Conservation (phyloP, 2,329 filamentous ascomycete species). For the Fusarium metavorans region DNA sequence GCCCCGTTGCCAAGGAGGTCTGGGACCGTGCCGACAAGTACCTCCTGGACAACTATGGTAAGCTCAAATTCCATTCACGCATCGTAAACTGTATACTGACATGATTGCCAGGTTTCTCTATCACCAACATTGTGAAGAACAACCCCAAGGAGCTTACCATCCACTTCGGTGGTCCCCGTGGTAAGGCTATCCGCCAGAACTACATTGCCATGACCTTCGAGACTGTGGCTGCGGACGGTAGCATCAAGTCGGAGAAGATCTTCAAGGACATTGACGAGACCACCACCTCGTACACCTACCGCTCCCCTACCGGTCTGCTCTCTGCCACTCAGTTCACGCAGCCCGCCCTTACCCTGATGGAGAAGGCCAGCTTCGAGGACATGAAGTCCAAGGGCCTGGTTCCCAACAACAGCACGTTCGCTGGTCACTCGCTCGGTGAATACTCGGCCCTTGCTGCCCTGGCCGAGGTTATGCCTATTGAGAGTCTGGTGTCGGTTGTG, state of each 20-base stretch:
- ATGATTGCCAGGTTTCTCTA: conserved; percentile 78
- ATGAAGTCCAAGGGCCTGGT: conserved; percentile 98
- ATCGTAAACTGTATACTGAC: conserved; percentile 21
- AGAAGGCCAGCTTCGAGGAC: conserved; percentile 99
- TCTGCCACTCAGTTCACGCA: conserved; percentile 99
- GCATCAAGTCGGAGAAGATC: conserved; percentile 98
- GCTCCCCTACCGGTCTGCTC: conserved; percentile 91
- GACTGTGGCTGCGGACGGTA: conserved; percentile 91
- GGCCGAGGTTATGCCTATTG: conserved; percentile 99
- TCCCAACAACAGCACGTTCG: conserved; percentile 95
- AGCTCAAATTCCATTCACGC: conserved; percentile 44
- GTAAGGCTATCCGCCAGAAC: conserved; percentile 97
- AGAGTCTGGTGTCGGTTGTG: conserved; percentile 96
- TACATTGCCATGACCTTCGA: conserved; percentile 99
- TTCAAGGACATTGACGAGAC: conserved; percentile 97
- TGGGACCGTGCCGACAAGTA: conserved; percentile 99
- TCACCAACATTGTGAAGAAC: conserved; percentile 99
- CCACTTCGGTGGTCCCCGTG: conserved; percentile 95
- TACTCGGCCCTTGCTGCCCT: conserved; percentile 97
- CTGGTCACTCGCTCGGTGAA: conserved; percentile 96
- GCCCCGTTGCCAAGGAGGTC: conserved; percentile 93
- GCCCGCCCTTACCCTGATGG: conserved; percentile 96
- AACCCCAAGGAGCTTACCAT: conserved; percentile 99
- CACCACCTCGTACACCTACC: conserved; percentile 96
- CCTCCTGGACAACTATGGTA: conserved; percentile 98